Evolutionary conservation across 2,329 filamentous ascomycete genomes (phyloP), one percentile per base, ranked within the genome.

Genomic region (Falciphora oryzae): DNA sequence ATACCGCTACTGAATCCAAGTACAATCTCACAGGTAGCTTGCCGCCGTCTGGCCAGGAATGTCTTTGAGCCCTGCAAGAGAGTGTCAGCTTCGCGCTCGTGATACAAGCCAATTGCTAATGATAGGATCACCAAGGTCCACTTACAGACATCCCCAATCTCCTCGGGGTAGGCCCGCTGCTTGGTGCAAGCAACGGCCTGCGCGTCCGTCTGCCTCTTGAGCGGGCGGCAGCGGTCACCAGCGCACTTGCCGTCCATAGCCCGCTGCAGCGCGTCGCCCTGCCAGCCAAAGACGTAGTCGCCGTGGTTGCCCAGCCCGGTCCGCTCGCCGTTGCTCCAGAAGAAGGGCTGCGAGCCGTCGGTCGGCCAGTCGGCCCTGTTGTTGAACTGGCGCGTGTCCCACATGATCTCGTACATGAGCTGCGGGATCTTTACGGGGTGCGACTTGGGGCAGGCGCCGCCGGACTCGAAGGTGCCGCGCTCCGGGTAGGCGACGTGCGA

Each of bases 291-390:
- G 29, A 70, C 64, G 66, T 70, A 69, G 65, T 69, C 68, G 63
- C 67, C 69, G 65, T 70, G 68, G 67, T 68, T 69, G 61, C 68
- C 68, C 63, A 68, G 66, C 53, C 69, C 69, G 11, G 66, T 68
- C 61, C 66, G 66, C 63, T 69, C 68, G 63, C 68, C 68, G 62
- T 67, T 65, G 66, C 66, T 68, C 68, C 69, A 70, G 69, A 67
- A 68, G 65, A 69, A 69, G 60, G 74, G 74, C 68, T 75, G 72
- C 58, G 67, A 69, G 59, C 74, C 74, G 58, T 75, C 73, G 65
- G 72, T 70, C 8, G 72, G 74, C 74, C 74, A 76, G 66, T 72
- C 75, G 44, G 68, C 70, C 65, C 73, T 69, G 67, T 75, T 69
- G 68, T 76, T 76, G 68, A 76, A 76, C 60, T 66, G 60, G 14